phyloP scores from a whole-genome alignment of 177 flowering plant genomes.

The Vitis hybrid region DNA sequence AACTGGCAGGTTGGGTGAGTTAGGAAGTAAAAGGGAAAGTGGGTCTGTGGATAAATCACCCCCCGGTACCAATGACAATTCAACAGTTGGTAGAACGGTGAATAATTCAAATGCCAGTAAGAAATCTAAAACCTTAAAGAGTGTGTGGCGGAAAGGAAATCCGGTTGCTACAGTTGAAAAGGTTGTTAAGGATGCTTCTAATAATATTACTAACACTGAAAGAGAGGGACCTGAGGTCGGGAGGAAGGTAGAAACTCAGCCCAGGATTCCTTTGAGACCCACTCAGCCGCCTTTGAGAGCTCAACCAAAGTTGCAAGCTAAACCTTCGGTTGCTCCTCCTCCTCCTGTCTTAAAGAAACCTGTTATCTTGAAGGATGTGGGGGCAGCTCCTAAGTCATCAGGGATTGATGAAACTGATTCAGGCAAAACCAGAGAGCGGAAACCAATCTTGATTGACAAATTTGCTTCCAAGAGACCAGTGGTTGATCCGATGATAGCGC shows the following conservation, averaged over 20 bases:
- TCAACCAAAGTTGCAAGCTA: constrained; percentile 64
- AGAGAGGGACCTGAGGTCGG: constrained; percentile 28
- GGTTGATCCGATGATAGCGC: constrained; percentile 65
- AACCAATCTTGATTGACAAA: constrained; percentile 85
- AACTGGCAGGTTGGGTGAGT: constrained; percentile 18
- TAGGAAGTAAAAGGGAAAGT: constrained; percentile 22
- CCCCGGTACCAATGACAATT: constrained; percentile 17
- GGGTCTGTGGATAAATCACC: constrained; percentile 29
- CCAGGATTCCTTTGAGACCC: constrained; percentile 32
- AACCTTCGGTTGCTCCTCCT: constrained; percentile 64
- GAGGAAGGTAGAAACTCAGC: constrained; percentile 18
- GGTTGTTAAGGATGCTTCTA: constrained; percentile 49
- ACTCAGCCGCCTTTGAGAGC: constrained; percentile 55
- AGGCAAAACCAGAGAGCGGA: constrained; percentile 50
- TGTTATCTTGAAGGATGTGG: constrained; percentile 72
- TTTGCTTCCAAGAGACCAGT: constrained; percentile 78
- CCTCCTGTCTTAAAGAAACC: constrained; percentile 60
- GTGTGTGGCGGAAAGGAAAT: constrained; percentile 94
- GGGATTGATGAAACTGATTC: constrained; percentile 25
- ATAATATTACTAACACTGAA: constrained; percentile 20
- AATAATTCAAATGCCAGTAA: constrained; percentile 17
- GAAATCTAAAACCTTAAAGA: constrained; percentile 64
- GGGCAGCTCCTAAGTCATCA: constrained; percentile 43
- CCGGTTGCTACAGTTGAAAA: constrained; percentile 58
- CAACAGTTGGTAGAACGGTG: constrained; percentile 22